Base-by-base conservation (phyloP, 495 filamentous ascomycete species). In the Penicillium simplicissimum region DNA sequence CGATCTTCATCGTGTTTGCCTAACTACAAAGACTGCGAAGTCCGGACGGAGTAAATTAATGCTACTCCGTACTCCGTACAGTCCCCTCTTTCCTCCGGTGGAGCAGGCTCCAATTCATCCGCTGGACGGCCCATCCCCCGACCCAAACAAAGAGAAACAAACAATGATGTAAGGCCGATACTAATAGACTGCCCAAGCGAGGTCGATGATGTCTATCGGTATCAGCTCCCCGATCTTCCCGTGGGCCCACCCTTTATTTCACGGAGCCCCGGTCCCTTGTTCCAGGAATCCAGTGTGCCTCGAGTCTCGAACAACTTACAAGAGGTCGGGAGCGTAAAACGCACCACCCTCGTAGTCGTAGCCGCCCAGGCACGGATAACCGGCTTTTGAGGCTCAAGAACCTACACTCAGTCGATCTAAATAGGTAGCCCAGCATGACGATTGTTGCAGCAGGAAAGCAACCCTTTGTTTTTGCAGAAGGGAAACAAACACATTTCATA, bases 351-450 rank as follows among this genome's bases (percentile, higher is more conserved):
- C 35, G n/a, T 54, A 59, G 36, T 8, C 35, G n/a, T 54, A 59
- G 36, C 28, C 40, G 36, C 28, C 37, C 38, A 60, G 62, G 48
- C 36, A 58, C 52, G 59, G 61, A 21, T 60, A 60, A 64, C 53
- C 52, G 61, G 58, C 61, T 60, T 25, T 11, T 67, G 61, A 60
- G 61, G 67, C 65, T 70, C 61, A 55, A 59, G n/a, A 37, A 51
- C 61, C 21, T 17, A 51, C 8, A 5, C 43, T 8, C 43, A 28
- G 45, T n/a, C 21, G 23, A 49, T n/a, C 45, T 14, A 48, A 52
- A 65, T 36, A 25, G 48, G 59, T 14, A 58, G 59, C 15, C 9
- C 8, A 43, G 8, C 17, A 11, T 61, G 40, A 10, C 42, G 58
- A 65, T 62, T 40, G 35, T 33, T 53, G 51, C 33, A 33, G 31